phyloP scores from a whole-genome alignment of 2,329 filamentous ascomycete genomes.

The Sporothrix pseudoabietina region DNA sequence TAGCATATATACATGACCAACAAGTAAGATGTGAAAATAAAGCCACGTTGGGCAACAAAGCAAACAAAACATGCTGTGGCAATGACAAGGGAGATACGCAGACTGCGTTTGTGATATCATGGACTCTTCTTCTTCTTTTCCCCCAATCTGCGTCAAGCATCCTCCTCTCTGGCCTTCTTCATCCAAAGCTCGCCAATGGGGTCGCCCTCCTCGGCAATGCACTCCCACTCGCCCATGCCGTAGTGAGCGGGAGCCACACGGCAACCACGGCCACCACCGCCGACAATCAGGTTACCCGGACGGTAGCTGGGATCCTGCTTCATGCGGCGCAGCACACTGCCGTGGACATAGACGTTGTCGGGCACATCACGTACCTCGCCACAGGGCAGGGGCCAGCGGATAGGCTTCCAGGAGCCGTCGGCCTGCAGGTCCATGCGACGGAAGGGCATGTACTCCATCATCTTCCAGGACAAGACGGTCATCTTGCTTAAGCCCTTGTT shows the following conservation, averaged over 20 bases:
- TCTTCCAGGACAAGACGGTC: constrained; percentile 68
- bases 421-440: constrained; percentile 74
- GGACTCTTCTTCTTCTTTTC: neutral
- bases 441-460: constrained; percentile 83
- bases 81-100: constrained; percentile 1
- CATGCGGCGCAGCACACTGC: constrained; percentile 74
- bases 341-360: constrained; percentile 67
- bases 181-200: constrained; percentile 69
- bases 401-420: constrained; percentile 77
- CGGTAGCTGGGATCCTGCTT: constrained; percentile 63
- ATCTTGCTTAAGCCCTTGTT: constrained; percentile 57
- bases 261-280: constrained; percentile 73
- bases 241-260: constrained; percentile 60
- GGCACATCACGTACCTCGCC: constrained; percentile 80
- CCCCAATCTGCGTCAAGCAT: neutral
- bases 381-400: constrained; percentile 75
- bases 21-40: neutral
- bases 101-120: neutral
- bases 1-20: too few relatives aligned
- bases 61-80: neutral
- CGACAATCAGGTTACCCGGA: constrained; percentile 77
- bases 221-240: constrained; percentile 73
- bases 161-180: constrained; percentile 39
- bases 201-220: constrained; percentile 65
- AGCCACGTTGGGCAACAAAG: neutral